phyloP scores from a whole-genome alignment of 129 eudicot genomes.

The Centaurea solstitialis region DNA sequence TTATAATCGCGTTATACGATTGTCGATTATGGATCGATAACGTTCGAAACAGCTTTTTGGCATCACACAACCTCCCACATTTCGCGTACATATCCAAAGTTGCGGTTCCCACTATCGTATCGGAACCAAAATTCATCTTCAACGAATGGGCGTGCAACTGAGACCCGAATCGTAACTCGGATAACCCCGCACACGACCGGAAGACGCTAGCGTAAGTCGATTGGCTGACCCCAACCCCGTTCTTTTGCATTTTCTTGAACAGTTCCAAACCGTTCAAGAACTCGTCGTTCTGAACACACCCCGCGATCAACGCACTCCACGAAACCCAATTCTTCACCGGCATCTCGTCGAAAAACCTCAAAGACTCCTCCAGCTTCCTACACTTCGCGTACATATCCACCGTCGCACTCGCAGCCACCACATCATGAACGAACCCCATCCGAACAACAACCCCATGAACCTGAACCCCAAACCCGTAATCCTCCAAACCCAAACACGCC shows the following conservation, averaged over 20 bases:
- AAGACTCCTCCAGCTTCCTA: constrained; percentile 57
- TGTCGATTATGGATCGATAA: constrained; percentile 57
- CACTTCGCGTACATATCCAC: constrained; percentile 88
- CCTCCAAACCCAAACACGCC: constrained; percentile 67
- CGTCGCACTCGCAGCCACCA: constrained; percentile 78
- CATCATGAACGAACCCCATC: constrained; percentile 57
- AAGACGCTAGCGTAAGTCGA: constrained; percentile 76
- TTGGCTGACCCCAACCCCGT: constrained; percentile 70
- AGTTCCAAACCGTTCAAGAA: constrained; percentile 54
- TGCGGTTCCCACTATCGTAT: constrained; percentile 74
- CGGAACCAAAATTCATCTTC: constrained; percentile 65
- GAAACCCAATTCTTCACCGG: constrained; percentile 80
- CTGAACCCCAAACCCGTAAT: constrained; percentile 55
- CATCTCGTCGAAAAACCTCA: constrained; percentile 54
- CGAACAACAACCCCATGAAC: constrained; percentile 60
- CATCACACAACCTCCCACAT: constrained; percentile 48
- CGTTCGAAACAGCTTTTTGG: constrained; percentile 49
- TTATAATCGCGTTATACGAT: constrained; percentile 74
- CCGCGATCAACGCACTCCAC: constrained; percentile 87
- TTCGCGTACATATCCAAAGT: constrained; percentile 89
- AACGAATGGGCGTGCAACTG: constrained; percentile 79
- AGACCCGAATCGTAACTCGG: constrained; percentile 52
- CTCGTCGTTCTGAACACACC: constrained; percentile 64
- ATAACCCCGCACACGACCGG: constrained; percentile 66
- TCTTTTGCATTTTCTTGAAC: constrained; percentile 74